Evolutionary conservation across 345 rosid genomes (phyloP).

Genomic region (Bretschneidera sinensis): DNA sequence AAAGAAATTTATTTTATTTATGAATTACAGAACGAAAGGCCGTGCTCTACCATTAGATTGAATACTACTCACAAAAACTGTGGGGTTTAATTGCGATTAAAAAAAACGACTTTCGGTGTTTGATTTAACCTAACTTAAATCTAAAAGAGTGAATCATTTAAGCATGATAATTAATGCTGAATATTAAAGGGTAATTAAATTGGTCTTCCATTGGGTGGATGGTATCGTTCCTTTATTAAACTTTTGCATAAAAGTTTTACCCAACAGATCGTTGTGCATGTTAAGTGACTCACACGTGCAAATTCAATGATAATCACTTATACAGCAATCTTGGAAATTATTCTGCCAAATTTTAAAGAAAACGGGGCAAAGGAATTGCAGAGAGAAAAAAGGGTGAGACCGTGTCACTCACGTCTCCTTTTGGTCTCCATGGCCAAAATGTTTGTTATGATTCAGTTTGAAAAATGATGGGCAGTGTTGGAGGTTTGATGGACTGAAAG

Average conservation of each 20-base stretch:
- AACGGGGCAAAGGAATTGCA: not conserved
- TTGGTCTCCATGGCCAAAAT: slow-evolving; percentile 32
- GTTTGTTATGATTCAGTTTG: slow-evolving; percentile 2
- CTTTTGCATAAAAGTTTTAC: not conserved
- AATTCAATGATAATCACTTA: not conserved
- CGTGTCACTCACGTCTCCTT: slow-evolving; percentile 40
- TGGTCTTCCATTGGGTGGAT: too few species aligned
- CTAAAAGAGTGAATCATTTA: too few species aligned
- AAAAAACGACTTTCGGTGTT: too few species aligned
- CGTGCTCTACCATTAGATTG: too few species aligned
- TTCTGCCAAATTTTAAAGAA: slow-evolving; percentile 17
- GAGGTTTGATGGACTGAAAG: slow-evolving; percentile 33
- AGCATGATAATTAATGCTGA: too few species aligned
- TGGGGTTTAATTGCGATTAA: too few species aligned
- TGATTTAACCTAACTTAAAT: too few species aligned
- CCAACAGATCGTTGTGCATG: slow-evolving; percentile 19
- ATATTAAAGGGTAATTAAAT: too few species aligned
- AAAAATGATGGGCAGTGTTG: slow-evolving; percentile 38
- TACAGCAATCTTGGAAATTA: slow-evolving; percentile 2
- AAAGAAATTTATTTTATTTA: too few species aligned
- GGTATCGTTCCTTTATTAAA: not conserved
- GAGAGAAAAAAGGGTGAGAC: slow-evolving; percentile 20
- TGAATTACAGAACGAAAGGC: too few species aligned
- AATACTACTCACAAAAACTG: too few species aligned
- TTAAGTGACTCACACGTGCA: slow-evolving; percentile 57